These are phyloP conservation scores for Ophidiomyces ophidiicola DNA, from an alignment of 2,329 filamentous ascomycete species.

Conservation along the genomic window DNA sequence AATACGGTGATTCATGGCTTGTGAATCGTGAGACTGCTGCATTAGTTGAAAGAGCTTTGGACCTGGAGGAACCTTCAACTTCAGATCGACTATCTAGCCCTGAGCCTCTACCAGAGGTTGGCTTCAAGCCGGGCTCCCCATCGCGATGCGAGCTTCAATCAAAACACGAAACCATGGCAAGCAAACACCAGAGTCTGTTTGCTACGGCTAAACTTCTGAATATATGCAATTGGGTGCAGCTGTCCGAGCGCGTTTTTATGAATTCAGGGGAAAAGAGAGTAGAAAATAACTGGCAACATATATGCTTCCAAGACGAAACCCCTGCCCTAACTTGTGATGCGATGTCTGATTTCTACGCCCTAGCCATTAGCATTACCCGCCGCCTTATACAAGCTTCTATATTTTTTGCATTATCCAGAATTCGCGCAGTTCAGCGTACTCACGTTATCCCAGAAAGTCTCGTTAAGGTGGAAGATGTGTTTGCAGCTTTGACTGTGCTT, in stretches of 20 bases:
- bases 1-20: slow-evolving; percentile 56
- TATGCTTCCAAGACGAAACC: slow-evolving; percentile 41
- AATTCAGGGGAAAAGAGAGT: slow-evolving; percentile 45
- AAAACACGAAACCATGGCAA: not conserved
- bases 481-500: slow-evolving; percentile 43
- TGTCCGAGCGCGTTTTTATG: slow-evolving; percentile 64
- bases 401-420: slow-evolving; percentile 57
- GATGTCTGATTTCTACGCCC: slow-evolving; percentile 60
- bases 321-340: slow-evolving; percentile 65
- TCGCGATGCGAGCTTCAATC: not conserved
- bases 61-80: slow-evolving; percentile 22
- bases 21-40: slow-evolving; percentile 36
- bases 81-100: not conserved
- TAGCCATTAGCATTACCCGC: slow-evolving; percentile 56
- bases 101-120: not conserved
- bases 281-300: slow-evolving; percentile 55
- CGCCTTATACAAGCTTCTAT: slow-evolving; percentile 58
- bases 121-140: not conserved
- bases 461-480: slow-evolving; percentile 41
- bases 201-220: slow-evolving; percentile 48
- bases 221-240: slow-evolving; percentile 46
- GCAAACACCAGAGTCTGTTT: slow-evolving; percentile 23
- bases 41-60: slow-evolving; percentile 21
- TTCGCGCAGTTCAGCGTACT: slow-evolving; percentile 39
- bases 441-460: slow-evolving; percentile 22